Evolutionary conservation across 2,329 filamentous ascomycete species (phyloP).

Genomic region (Aquanectria penicillioides): DNA sequence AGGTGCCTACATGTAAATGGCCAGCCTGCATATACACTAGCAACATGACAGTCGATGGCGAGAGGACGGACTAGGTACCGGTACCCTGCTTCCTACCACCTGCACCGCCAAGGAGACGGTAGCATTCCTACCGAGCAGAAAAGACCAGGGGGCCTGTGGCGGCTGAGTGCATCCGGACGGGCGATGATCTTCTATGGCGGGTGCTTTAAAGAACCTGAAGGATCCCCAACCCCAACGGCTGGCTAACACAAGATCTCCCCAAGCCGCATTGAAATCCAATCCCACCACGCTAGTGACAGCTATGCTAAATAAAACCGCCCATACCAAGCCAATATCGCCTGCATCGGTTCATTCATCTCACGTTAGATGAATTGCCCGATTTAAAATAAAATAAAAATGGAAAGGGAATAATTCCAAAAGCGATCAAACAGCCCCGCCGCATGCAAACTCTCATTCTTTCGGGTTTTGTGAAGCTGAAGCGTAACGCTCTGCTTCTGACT

Average conservation of each 20-base stretch:
- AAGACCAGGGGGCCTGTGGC: too few relatives aligned
- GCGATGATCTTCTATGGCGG: too few relatives aligned
- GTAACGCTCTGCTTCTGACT: too few relatives aligned
- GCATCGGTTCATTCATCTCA: too few relatives aligned
- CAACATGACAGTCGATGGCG: not conserved
- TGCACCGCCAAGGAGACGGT: conserved; percentile 3
- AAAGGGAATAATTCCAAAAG: too few relatives aligned
- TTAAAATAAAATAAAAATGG: too few relatives aligned
- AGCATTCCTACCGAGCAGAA: conserved; percentile 11
- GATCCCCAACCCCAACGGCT: not conserved
- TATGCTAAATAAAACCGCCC: not conserved
- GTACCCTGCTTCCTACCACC: not conserved
- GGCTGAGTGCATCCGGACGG: too few relatives aligned
- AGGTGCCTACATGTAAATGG: too few relatives aligned
- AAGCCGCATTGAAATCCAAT: not conserved
- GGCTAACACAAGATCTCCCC: not conserved
- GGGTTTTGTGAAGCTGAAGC: too few relatives aligned
- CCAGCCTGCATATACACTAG: not conserved
- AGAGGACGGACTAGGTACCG: not conserved
- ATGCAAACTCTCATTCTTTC: too few relatives aligned
- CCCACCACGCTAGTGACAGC: not conserved
- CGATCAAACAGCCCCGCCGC: too few relatives aligned
- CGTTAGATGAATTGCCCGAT: not conserved
- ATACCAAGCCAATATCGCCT: not conserved
- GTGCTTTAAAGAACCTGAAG: too few relatives aligned